Conservation (phyloP, 2,329 filamentous ascomycete genomes). For the Juglanconis sp. region DNA sequence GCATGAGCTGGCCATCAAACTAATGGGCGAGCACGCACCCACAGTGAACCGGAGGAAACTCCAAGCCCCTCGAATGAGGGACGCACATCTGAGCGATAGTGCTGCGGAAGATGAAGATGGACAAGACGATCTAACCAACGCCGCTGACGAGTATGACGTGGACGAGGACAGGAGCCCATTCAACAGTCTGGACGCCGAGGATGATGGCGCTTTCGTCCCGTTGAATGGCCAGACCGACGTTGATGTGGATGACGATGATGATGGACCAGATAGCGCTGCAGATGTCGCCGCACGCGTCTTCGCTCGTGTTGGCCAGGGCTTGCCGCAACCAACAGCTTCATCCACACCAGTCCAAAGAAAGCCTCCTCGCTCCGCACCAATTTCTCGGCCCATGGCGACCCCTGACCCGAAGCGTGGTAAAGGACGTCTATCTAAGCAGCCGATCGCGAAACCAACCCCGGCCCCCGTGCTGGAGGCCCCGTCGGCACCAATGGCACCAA, state of each 20-base stretch:
- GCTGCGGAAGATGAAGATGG: neutral
- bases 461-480: neutral
- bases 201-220: neutral
- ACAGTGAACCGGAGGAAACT: slow-evolving; percentile 9
- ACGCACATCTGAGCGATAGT: neutral
- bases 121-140: neutral
- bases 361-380: neutral
- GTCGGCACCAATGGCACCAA: neutral
- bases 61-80: neutral
- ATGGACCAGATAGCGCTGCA: neutral
- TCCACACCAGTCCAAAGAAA: neutral
- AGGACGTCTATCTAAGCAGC: neutral
- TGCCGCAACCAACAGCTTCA: neutral
- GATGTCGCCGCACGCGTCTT: neutral
- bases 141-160: neutral
- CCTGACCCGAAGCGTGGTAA: neutral
- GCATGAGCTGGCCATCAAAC: slow-evolving; percentile 15
- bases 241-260: neutral
- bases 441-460: neutral
- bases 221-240: neutral
- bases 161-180: neutral
- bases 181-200: no score
- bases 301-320: neutral
- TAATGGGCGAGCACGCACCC: slow-evolving; percentile 15
- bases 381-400: neutral